Conservation (phyloP, 306 rosid genomes). For the Cucumis melo region DNA sequence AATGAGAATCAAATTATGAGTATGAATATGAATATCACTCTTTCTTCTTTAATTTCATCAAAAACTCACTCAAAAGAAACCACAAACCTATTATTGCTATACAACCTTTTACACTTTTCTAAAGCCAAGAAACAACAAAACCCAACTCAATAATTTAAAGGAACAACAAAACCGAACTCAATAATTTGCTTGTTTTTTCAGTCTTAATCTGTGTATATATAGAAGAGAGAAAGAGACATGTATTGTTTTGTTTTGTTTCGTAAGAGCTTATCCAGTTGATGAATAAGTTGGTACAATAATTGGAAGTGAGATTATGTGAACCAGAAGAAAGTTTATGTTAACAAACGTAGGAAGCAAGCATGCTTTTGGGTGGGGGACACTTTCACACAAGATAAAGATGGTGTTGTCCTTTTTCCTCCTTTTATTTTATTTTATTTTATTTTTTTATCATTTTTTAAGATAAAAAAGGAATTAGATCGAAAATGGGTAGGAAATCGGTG, state of each 20-base stretch:
- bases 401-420: not conserved
- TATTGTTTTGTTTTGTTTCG: not conserved
- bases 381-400: not conserved
- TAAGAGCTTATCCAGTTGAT: not conserved
- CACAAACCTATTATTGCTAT: not conserved
- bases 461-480: too few species aligned
- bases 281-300: not conserved
- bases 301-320: not conserved
- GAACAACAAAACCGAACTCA: not conserved
- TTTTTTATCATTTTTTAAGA: not conserved
- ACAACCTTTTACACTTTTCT: not conserved
- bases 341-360: not conserved
- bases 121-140: not conserved
- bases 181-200: not conserved
- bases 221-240: not conserved
- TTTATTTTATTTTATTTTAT: too few species aligned
- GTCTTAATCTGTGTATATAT: not conserved
- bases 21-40: not conserved
- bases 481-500: too few species aligned
- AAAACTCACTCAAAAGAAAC: not conserved
- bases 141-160: not conserved
- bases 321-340: not conserved
- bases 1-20: slow-evolving; percentile 1
- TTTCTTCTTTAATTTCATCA: not conserved
- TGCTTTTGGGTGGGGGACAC: slow-evolving; percentile 1